Evolutionary conservation across 176 grass and related monocot genomes (phyloP), one percentile per base, ranked within the genome.

Genomic region (Raddia guianensis): DNA sequence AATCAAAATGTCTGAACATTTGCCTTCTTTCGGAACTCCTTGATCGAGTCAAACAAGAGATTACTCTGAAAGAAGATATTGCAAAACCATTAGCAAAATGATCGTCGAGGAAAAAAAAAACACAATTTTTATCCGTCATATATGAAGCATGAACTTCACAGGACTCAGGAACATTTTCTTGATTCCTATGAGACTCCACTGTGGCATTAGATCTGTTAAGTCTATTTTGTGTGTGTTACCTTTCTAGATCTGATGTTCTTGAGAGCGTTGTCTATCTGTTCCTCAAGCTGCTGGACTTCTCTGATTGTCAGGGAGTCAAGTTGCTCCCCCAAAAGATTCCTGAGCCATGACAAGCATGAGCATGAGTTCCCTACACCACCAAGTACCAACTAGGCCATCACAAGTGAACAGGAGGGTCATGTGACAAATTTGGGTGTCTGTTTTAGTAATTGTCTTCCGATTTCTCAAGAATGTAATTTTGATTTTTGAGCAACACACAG

Each of bases 271-370:
- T 87, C 77, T 45, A 97, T 83, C 66, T 89, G 94, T 19, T 83
- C 65, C 75, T 97, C 91, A 49, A 97, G 86, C 62, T 93, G 94
- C 13, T 89, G 88, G 11, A 89, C 46, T 64, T 97, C 91, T 80
- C 80, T 80, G 1, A 73, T 20, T 59, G 73, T 79, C 45, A 97
- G 76, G 7, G 86, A 63, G 16, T 93, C 88, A 0, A 93, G 73
- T 83, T 97, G 76, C 83, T 91, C 80, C 44, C 90, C 90, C 93
- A 89, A 87, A 44, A 93, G 83, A 86, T 93, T 85, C 81, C 90
- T 97, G 72, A 79, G 43, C 15, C 43, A 85, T 68, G 33, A 79
- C 53, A 72, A 60, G 49, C 33, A 66, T 60, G 20, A 66, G 63
- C 21, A 35, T 49, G 40, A 58, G 12, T 8, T 8, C 73, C 16